Percentiles rank a stretch among this genome's conserved stretches.
phyloP scores from a whole-genome alignment of 129 eudicot genomes.

The Rutidosis leptorrhynchoides region DNA sequence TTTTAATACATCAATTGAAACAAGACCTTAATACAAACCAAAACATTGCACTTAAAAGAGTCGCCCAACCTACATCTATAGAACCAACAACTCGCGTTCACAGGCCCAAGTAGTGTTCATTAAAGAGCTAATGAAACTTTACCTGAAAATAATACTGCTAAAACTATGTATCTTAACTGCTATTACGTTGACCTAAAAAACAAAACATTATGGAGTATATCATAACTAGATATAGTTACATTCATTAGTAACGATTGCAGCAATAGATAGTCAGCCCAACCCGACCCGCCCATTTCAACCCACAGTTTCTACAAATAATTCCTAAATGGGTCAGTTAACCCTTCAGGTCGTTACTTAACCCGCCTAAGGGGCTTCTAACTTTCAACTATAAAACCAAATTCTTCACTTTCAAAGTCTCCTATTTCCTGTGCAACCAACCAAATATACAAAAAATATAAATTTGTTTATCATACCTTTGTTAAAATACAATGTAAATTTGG shows the following conservation, averaged over 20 bases:
- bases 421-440: constrained; percentile 1
- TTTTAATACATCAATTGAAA: too few relatives aligned
- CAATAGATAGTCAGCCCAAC: not conserved
- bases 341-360: not conserved
- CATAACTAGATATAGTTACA: not conserved
- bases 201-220: too few relatives aligned
- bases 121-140: too few relatives aligned
- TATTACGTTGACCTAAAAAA: not conserved
- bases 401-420: not conserved
- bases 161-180: not conserved
- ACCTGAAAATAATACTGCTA: not conserved
- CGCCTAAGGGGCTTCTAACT: not conserved
- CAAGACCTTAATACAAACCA: too few relatives aligned
- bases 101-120: too few relatives aligned
- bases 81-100: too few relatives aligned
- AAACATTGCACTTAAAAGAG: too few relatives aligned
- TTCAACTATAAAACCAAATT: not conserved
- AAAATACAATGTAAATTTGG: too few relatives aligned
- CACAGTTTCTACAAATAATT: not conserved
- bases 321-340: not conserved
- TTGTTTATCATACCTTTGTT: not conserved
- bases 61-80: too few relatives aligned
- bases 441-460: not conserved
- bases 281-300: not conserved
- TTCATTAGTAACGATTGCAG: not conserved